phyloP scores from a whole-genome alignment of 148 eudicot genomes.

The Amaranthus cruentus region DNA sequence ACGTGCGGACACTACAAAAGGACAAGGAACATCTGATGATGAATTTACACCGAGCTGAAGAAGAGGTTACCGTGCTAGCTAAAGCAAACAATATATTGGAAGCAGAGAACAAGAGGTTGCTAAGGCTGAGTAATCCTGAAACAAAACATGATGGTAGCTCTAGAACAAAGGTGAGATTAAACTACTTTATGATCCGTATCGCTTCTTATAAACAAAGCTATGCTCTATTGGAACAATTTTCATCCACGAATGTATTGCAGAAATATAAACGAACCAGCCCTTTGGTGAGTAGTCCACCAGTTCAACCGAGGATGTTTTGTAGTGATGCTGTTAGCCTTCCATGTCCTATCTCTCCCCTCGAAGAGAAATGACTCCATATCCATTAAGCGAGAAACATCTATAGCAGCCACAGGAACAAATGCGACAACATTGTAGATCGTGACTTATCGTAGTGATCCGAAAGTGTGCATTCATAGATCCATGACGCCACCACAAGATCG shows the following conservation, averaged over 20 bases:
- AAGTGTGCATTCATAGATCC: constrained; percentile 15
- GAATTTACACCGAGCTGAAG: constrained; percentile 82
- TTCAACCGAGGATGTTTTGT: constrained; percentile 56
- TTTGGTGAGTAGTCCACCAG: constrained; percentile 48
- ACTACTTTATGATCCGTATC: too few relatives aligned
- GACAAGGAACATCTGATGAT: constrained; percentile 70
- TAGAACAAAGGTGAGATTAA: constrained; percentile 46
- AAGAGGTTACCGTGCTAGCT: constrained; percentile 69
- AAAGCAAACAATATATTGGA: constrained; percentile 56
- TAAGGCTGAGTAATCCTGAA: constrained; percentile 44
- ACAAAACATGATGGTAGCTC: constrained; percentile 44
- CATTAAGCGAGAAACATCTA: constrained; percentile 31
- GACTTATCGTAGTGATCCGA: not conserved
- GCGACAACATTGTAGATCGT: constrained; percentile 6
- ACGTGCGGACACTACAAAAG: constrained; percentile 41
- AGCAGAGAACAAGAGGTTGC: constrained; percentile 58
- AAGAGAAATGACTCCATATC: constrained; percentile 45
- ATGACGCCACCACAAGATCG: constrained; percentile 16
- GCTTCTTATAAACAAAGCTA: not conserved
- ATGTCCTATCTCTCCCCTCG: constrained; percentile 62
- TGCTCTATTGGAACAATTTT: not conserved
- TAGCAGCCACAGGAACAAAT: not conserved
- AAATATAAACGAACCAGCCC: constrained; percentile 60
- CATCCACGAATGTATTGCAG: constrained; percentile 34
- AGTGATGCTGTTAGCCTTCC: constrained; percentile 49